phyloP scores from a whole-genome alignment of 768 basidiomycete species.

The Leccinum olivaceopallidum region DNA sequence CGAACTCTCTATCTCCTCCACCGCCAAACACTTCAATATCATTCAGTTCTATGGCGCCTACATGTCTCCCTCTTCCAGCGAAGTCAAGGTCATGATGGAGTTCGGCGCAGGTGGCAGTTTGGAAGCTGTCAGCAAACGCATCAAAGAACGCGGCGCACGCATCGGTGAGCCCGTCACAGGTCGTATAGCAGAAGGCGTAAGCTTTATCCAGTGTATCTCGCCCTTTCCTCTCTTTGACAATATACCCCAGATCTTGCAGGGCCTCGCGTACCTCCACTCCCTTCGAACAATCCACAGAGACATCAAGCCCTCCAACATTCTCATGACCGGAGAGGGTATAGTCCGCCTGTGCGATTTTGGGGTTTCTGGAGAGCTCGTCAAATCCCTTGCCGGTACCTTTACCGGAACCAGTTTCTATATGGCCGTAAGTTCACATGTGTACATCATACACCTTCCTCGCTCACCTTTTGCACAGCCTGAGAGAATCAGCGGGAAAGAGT shows the following conservation, averaged over 20 bases:
- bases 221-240: constrained; percentile 9
- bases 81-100: constrained; percentile 97
- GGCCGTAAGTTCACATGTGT: constrained; percentile 68
- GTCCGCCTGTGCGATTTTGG: constrained; percentile 97
- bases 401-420: constrained; percentile 98
- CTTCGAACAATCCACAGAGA: constrained; percentile 94
- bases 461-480: constrained; percentile 64
- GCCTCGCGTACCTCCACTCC: constrained; percentile 90
- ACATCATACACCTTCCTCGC: background rate
- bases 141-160: constrained; percentile 74
- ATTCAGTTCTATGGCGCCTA: constrained; percentile 92
- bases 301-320: constrained; percentile 92
- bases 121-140: constrained; percentile 84
- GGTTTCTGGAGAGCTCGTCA: constrained; percentile 93
- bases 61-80: constrained; percentile 81
- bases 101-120: constrained; percentile 84
- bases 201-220: constrained; percentile 26
- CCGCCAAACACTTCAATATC: constrained; percentile 84
- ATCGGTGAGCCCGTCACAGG: constrained; percentile 90
- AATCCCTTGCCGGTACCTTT: constrained; percentile 91
- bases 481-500: constrained; percentile 88
- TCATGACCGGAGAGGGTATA: constrained; percentile 84
- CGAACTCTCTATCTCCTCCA: constrained; percentile 88
- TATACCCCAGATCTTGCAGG: constrained; percentile 69
- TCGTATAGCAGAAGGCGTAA: constrained; percentile 88